Evolutionary conservation across 805 yeast species (phyloP), one percentile per base, ranked within the genome.

Genomic region (Saccharomycopsis fibuligera): DNA sequence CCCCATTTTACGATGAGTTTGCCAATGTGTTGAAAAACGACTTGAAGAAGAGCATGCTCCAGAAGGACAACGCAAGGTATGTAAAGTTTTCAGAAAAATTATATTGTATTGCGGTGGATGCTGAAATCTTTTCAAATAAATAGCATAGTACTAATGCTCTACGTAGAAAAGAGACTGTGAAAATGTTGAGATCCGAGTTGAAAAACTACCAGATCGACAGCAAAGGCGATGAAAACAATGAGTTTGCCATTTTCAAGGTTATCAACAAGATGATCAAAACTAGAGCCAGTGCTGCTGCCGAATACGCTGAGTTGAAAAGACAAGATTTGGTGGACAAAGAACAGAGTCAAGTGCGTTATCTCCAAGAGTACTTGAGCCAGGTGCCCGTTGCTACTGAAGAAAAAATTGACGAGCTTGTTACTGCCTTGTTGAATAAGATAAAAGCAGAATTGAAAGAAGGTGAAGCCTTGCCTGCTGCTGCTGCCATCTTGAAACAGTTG

Each of bases 281-380:
- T 56, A 68, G 84, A 53, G 57, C 55, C 24, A 78, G 76, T 50
- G 72, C 83, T 0, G 70, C 72, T 39, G 65, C 60, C 9, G 77
- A 77, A 56, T 81, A 73, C 57, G 43, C 56, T 10, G 61, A 63
- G 16, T 74, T 74, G 45, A 61, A 67, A 8, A 70, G 86, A 54
- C 60, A 57, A 2, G 86, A 81, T 51, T 62, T 80, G 51, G 81
- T 72, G 1, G 73, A 68, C n/a, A 72, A 70, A 47, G 86, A 81
- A 62, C 56, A 60, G 21, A 58, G 62, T 17, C 83, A 80, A 61
- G 57, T 71, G 25, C 61, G 53, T 0, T 59, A 77, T 30, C 68
- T 81, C 37, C 55, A 70, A 24, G 55, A 59, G 14, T 72, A 77
- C 44, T 56, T 71, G 41, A 42, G 51, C 1, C 56, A 62, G 25